Conservation (phyloP, 129 eudicot species). For the Lactuca sativa region DNA sequence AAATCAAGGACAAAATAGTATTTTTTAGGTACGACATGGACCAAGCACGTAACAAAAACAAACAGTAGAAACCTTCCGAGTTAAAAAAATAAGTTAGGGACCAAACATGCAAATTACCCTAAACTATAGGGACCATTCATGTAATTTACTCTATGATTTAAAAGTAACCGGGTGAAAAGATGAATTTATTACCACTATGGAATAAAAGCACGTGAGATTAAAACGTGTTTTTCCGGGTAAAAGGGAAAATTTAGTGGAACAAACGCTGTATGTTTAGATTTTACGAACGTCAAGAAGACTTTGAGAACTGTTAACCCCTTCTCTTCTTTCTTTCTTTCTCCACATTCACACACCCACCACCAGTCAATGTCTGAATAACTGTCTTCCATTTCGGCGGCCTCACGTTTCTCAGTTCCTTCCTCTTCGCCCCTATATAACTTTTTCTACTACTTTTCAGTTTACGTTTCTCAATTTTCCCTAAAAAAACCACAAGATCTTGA, state of each 20-base stretch:
- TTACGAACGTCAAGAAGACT: slow-evolving; percentile 16
- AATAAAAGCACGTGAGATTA: not conserved
- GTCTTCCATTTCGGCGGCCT: slow-evolving; percentile 70
- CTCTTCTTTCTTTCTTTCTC: slow-evolving; percentile 5
- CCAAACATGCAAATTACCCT: no score
- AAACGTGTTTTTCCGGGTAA: slow-evolving; percentile 12
- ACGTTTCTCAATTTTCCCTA: slow-evolving; percentile 15
- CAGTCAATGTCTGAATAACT: slow-evolving; percentile 29
- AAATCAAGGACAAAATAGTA: no score
- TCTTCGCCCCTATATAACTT: not conserved
- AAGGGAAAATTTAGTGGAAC: slow-evolving; percentile 21
- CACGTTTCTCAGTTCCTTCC: slow-evolving; percentile 30
- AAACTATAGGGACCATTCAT: no score
- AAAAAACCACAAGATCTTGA: slow-evolving; percentile 20
- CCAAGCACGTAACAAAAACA: no score
- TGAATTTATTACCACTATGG: not conserved
- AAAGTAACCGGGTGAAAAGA: no score
- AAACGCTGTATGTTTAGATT: slow-evolving; percentile 23
- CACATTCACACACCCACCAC: slow-evolving; percentile 9
- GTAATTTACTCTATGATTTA: no score
- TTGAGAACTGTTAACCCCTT: not conserved
- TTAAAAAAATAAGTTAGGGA: no score
- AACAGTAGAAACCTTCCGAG: no score
- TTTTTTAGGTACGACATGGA: no score
- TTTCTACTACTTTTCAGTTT: not conserved